phyloP scores from a whole-genome alignment of 805 yeast species.

The Henningerozyma blattae region DNA sequence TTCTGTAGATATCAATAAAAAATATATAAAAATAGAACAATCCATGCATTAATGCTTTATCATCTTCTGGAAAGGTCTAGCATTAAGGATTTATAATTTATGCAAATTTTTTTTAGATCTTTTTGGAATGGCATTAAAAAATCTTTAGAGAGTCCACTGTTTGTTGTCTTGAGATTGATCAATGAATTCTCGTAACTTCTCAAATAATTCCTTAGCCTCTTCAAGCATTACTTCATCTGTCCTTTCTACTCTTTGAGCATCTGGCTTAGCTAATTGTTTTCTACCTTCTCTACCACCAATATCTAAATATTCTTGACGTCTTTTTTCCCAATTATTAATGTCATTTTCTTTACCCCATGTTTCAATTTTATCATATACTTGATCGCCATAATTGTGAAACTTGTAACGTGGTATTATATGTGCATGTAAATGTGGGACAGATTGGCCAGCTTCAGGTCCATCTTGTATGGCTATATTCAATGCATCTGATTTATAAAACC shows the following conservation, averaged over 20 bases:
- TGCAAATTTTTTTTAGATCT: background rate
- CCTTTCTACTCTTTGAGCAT: conserved; percentile 46
- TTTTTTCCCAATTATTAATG: conserved; percentile 13
- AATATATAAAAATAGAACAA: no score
- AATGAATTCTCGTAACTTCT: no score
- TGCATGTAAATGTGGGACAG: conserved; percentile 91
- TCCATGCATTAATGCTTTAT: no score
- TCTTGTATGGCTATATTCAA: conserved; percentile 90
- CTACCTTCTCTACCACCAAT: conserved; percentile 12
- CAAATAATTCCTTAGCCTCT: no score
- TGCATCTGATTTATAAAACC: conserved; percentile 65
- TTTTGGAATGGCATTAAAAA: no score
- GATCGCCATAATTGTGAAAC: conserved; percentile 51
- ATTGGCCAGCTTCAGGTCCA: conserved; percentile 92
- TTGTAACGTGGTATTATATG: conserved; percentile 81
- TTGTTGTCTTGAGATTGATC: no score
- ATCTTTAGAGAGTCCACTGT: no score
- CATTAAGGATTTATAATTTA: no score
- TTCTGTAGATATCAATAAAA: no score
- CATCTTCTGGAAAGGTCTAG: no score
- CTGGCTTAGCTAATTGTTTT: conserved; percentile 27
- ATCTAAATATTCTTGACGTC: conserved; percentile 20
- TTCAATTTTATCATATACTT: conserved; percentile 58
- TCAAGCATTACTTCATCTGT: conserved; percentile 50
- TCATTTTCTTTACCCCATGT: conserved; percentile 36